Evolutionary conservation across 23 red algal genomes (phyloP).

Genomic region (Agarophyton chilense): DNA sequence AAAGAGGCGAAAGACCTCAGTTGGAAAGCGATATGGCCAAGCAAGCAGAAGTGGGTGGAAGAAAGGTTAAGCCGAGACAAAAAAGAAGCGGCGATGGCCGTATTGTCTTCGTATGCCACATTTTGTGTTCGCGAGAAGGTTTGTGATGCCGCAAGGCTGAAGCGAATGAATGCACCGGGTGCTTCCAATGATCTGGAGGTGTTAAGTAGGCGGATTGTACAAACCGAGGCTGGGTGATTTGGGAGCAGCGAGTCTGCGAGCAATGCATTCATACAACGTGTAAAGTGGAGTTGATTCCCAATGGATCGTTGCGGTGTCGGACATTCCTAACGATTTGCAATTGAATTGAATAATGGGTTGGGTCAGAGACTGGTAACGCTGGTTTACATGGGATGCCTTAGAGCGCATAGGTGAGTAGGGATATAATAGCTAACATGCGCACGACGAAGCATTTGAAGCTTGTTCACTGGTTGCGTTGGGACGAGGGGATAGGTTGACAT

Average conservation of each 20-base stretch:
- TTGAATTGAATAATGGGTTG: neutral
- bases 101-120: neutral
- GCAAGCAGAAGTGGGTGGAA: neutral
- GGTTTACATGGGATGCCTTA: conserved; percentile 14
- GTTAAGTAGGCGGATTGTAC: neutral
- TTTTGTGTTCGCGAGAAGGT: neutral
- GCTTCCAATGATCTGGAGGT: conserved; percentile 4
- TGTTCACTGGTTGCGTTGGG: conserved; percentile 23
- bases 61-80: neutral
- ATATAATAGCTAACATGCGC: conserved; percentile 51
- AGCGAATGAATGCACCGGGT: neutral
- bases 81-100: neutral
- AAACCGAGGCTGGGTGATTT: neutral
- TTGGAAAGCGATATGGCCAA: conserved; percentile 3
- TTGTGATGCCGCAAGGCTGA: conserved; percentile 2
- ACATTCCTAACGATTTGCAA: neutral
- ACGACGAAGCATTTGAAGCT: conserved; percentile 36
- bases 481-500: conserved; percentile 83
- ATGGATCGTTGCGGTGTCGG: neutral
- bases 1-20: neutral
- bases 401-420: neutral
- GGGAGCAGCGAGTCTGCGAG: neutral
- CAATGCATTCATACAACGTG: neutral
- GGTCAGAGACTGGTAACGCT: conserved; percentile 16
- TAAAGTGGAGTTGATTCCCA: neutral